Base-by-base conservation (phyloP, 768 basidiomycete species). In the Leccinum ochraceum region DNA sequence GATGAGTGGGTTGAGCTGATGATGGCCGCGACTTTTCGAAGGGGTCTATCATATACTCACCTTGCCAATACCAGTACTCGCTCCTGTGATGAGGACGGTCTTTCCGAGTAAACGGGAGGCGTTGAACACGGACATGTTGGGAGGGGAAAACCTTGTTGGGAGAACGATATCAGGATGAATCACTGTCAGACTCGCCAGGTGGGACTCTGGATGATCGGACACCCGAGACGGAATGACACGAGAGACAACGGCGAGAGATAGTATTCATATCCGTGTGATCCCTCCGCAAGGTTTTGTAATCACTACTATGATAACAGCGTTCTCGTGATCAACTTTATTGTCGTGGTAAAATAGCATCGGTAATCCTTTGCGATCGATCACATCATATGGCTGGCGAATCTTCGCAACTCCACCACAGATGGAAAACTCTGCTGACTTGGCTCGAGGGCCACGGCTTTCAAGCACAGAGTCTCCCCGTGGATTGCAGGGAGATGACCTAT, bases 11-110 rank as follows among this genome's bases (percentile, higher is more conserved):
- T 49, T 58, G 42, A 60, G 50, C 20, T 53, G 22, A 24, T 42
- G 28, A n/a, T 13, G 34, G n/a, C 22, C 9, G 3, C 16, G 26
- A 44, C 58, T 17, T 50, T 37, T 17, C n/a, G 17, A 49, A 26
- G 17, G 17, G n/a, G 26, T 20, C 28, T 36, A 3, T 42, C 22
- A 14, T 42, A 51, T 75, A n/a, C 88, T 71, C 68, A 92, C 92
- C 58, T 92, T 89, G 58, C 94, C 94, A 64, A 96, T 96, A 49
- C 94, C 94, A 48, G 88, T 84, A 71, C 90, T 92, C 4, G 94
- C 94, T 22, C 94, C 94, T 30, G 94, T 96, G 62, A 96, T 83
- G 54, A 96, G 83, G 60, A 94, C 89, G 36, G 87, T 92, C 76
- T 94, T 94, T 68, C 89, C 89, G 44, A 88, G 72, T n/a, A 94